Evolutionary conservation across 1,284 basidiomycete genomes (phyloP).

Genomic region (Apiotrichum laibachii): DNA sequence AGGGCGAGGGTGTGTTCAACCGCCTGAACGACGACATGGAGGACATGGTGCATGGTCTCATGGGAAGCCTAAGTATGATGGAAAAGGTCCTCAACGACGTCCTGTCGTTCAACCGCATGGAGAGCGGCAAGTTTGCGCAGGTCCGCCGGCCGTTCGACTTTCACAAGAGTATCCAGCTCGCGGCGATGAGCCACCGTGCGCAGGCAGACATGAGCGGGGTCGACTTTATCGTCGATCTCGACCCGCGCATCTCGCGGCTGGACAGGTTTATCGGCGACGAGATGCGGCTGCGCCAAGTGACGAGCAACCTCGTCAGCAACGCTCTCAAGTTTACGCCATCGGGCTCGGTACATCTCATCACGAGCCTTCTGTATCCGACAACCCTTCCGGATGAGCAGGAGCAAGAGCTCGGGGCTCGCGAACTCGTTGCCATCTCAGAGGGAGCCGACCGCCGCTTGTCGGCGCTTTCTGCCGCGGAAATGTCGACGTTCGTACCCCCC

Average conservation of each 20-base stretch:
- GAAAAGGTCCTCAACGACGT: slow-evolving; percentile 76
- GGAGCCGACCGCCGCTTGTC: neutral
- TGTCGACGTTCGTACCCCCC: neutral
- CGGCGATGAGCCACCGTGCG: slow-evolving; percentile 71
- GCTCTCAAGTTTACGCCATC: slow-evolving; percentile 66
- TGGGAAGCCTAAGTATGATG: slow-evolving; percentile 78
- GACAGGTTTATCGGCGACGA: slow-evolving; percentile 55
- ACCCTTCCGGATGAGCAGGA: neutral
- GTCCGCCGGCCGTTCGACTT: slow-evolving; percentile 68
- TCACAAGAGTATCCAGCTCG: slow-evolving; percentile 76
- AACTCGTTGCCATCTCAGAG: neutral
- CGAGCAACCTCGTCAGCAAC: slow-evolving; percentile 54
- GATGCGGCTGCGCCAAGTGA: slow-evolving; percentile 73
- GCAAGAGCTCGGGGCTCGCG: too few species aligned
- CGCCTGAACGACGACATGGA: slow-evolving; percentile 70
- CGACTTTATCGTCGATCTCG: slow-evolving; percentile 66
- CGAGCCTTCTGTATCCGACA: slow-evolving; percentile 40
- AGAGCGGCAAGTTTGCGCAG: slow-evolving; percentile 47
- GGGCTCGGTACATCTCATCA: slow-evolving; percentile 54
- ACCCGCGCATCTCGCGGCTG: slow-evolving; percentile 69
- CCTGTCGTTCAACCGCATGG: slow-evolving; percentile 56
- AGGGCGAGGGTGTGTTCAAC: slow-evolving; percentile 59
- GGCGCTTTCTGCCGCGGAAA: neutral
- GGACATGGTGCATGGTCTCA: slow-evolving; percentile 55
- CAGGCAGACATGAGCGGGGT: slow-evolving; percentile 70